Percentiles rank a stretch among this genome's conserved stretches.
Conservation (phyloP, 805 yeast genomes). For the Sugiyamaella lignohabitans region DNA sequence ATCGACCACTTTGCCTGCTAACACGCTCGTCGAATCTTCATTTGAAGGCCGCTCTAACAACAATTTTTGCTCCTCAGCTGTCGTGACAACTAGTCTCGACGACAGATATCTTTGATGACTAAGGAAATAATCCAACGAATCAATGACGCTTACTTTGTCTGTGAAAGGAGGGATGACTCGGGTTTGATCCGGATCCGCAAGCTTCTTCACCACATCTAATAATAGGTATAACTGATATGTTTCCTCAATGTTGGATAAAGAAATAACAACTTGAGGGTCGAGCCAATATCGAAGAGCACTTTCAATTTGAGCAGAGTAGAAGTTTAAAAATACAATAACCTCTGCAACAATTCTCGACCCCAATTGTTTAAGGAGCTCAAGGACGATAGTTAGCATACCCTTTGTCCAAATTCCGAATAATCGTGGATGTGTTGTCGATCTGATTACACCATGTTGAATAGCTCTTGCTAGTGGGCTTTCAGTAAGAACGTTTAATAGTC, state of each 20-base stretch:
- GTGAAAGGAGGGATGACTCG: constrained; percentile 12
- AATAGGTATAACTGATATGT: constrained; percentile 63
- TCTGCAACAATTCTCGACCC: constrained; percentile 63
- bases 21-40: not conserved
- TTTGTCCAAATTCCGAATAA: constrained; percentile 80
- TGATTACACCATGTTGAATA: constrained; percentile 60
- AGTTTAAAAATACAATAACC: constrained; percentile 51
- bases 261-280: constrained; percentile 43
- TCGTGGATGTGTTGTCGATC: constrained; percentile 45
- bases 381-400: constrained; percentile 65
- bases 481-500: constrained; percentile 58
- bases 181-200: constrained; percentile 48
- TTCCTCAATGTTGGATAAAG: constrained; percentile 49
- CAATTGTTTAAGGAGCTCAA: constrained; percentile 53
- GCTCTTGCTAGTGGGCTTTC: constrained; percentile 67
- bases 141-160: constrained; percentile 47
- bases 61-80: constrained; percentile 56
- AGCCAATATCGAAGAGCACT: constrained; percentile 66
- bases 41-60: constrained; percentile 37
- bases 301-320: constrained; percentile 60
- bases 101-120: constrained; percentile 83
- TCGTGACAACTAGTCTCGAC: constrained; percentile 57
- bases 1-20: constrained; percentile 31
- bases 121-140: constrained; percentile 61
- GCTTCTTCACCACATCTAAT: constrained; percentile 47